A percentile compares a stretch with the other conserved stretches of the same genome.
These are phyloP conservation scores for Suillus placidus DNA, from an alignment of 768 basidiomycete species.

Conservation along the genomic window DNA sequence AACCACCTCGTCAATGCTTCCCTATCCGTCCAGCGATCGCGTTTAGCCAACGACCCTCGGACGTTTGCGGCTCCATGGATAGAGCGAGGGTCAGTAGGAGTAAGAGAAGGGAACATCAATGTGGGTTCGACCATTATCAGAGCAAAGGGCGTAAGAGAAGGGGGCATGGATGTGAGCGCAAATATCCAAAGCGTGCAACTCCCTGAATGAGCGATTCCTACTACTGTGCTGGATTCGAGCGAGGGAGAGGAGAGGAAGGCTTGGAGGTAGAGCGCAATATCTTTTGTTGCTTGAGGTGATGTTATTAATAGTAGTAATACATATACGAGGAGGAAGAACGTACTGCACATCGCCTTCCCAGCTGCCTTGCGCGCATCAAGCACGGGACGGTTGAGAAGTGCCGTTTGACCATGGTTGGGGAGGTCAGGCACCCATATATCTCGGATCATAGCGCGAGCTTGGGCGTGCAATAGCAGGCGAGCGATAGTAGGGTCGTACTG, in stretches of 20 bases:
- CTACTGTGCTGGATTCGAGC: constrained; percentile 24
- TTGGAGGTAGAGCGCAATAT: constrained; percentile 25
- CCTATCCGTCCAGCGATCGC: constrained; percentile 30
- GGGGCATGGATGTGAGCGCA: not conserved
- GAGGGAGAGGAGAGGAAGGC: constrained; percentile 29
- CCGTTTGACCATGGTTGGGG: constrained; percentile 41
- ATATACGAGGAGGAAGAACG: constrained; percentile 8
- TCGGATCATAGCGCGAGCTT: constrained; percentile 19
- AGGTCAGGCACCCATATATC: constrained; percentile 40
- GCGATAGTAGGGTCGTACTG: constrained; percentile 26
- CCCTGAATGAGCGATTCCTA: constrained; percentile 33
- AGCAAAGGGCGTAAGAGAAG: constrained; percentile 11
- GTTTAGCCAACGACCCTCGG: constrained; percentile 29
- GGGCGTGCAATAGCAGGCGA: not conserved
- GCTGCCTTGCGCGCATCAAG: constrained; percentile 28
- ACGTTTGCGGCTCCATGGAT: constrained; percentile 35
- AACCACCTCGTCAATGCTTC: constrained; percentile 25
- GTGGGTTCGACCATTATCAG: constrained; percentile 35
- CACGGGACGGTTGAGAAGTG: constrained; percentile 31
- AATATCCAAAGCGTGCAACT: constrained; percentile 27
- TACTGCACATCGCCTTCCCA: constrained; percentile 23
- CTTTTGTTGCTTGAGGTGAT: constrained; percentile 24
- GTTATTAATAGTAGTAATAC: not conserved
- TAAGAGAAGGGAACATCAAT: constrained; percentile 33
- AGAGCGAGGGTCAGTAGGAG: constrained; percentile 29